Evolutionary conservation across 805 yeast species (phyloP), one percentile per base, ranked within the genome.

Genomic region (Starmerella vitae): DNA sequence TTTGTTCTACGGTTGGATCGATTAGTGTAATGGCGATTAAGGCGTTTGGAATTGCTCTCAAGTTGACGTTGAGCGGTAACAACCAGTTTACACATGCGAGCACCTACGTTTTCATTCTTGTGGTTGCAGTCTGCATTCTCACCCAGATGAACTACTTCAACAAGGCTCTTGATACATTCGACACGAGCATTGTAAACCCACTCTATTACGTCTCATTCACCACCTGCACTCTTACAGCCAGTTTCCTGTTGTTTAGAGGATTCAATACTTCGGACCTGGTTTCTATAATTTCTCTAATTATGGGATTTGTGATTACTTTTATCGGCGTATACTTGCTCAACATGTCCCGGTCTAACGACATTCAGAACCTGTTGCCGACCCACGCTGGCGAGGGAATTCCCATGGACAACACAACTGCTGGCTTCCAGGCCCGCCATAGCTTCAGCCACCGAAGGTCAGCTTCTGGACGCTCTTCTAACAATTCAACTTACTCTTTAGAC

Each of bases 111-210:
- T 84, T 84, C 66, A 70, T 82, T 26, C 49, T 71, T 22, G 85
- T 82, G 19, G 94, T 84, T 41, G 80, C 66, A 7, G 69, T 78
- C 30, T 84, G 94, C 61, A 85, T 84, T 49, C 53, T 80, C 52
- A 82, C 93, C 5, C 95, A 84, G 61, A 84, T 84, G 94, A 84
- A 82, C 64, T 84, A 81, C 58, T 82, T 84, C 67, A 84, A 84
- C 68, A 85, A 82, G 64, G 94, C 94, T 0, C 67, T 84, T 54
- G 94, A 86, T 51, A 94, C 82, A 59, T 84, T 84, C 53, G 94
- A 85, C 57, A 84, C 94, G 5, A 80, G 93, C 0, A 81, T 84
- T 50, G 94, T 84, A 40, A 84, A 84, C 59, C 94, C 94, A 24
- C 65, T 84, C 44, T 84, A 84, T 63, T 84, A 85, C 55, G 95